Percentiles rank a stretch among this genome's conserved stretches.
Evolutionary conservation across 139 green algal genomes (phyloP).

Genomic region (Chlamydomonas urium): DNA sequence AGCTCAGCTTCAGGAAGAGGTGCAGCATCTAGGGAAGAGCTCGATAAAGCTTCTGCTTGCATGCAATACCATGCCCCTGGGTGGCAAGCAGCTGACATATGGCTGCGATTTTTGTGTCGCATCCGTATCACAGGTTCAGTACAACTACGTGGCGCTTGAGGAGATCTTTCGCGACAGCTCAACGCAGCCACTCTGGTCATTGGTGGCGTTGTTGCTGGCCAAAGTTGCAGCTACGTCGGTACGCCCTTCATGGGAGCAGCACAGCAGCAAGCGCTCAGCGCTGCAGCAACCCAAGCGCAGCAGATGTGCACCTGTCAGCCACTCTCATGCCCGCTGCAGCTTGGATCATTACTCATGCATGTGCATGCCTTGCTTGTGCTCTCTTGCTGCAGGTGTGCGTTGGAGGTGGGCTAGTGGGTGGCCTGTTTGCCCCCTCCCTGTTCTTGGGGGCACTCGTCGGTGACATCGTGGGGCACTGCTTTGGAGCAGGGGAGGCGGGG

Average conservation of each 20-base stretch:
- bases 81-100: too few species aligned
- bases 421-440: conserved; percentile 90
- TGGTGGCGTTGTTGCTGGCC: conserved; percentile 64
- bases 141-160: conserved; percentile 54
- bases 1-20: background rate
- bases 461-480: conserved; percentile 30
- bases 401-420: conserved; percentile 76
- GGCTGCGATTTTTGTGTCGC: too few species aligned
- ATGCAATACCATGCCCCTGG: too few species aligned
- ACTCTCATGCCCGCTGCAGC: too few species aligned
- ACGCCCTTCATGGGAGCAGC: too few species aligned
- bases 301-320: too few species aligned
- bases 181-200: conserved; percentile 24
- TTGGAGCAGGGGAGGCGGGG: conserved; percentile 28
- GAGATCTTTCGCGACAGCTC: conserved; percentile 34
- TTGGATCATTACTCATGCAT: conserved; percentile 74
- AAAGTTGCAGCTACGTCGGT: conserved; percentile 84
- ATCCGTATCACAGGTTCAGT: conserved; percentile 64
- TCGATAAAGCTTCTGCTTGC: too few species aligned
- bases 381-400: conserved; percentile 70
- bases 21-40: conserved; percentile 17
- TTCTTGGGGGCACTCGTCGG: conserved; percentile 78
- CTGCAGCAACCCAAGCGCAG: too few species aligned
- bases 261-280: too few species aligned
- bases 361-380: conserved; percentile 82